These are phyloP conservation scores for Triticum turgidum DNA, from an alignment of 176 grass and related monocot genomes.

Conservation along the genomic window DNA sequence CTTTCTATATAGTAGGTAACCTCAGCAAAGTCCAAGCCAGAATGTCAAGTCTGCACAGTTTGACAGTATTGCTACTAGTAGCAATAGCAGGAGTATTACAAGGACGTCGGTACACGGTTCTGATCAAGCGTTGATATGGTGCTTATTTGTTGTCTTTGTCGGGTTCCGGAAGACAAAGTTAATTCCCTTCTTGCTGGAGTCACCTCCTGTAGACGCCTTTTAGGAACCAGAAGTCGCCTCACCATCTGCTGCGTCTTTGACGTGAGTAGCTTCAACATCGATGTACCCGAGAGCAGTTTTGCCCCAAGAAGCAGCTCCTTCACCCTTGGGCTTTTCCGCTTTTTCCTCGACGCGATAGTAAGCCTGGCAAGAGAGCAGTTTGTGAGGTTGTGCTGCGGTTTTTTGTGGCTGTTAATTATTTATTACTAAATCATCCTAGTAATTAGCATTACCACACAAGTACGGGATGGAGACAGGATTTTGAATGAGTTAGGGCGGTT, in stretches of 20 bases:
- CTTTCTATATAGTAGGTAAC: neutral
- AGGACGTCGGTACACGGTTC: neutral
- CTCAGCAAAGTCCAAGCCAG: conserved; percentile 4
- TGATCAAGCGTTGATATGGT: neutral
- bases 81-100: neutral
- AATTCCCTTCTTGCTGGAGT: conserved; percentile 26
- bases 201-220: neutral
- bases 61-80: neutral
- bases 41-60: neutral
- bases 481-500: conserved; percentile 96
- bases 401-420: neutral
- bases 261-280: neutral
- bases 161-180: conserved; percentile 1
- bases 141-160: conserved; percentile 25
- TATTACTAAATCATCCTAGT: neutral
- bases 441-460: conserved; percentile 83
- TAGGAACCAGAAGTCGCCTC: neutral
- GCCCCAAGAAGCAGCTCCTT: neutral
- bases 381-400: conserved; percentile 14
- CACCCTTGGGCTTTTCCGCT: neutral
- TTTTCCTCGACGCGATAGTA: conserved; percentile 58
- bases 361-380: conserved; percentile 39
- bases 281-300: conserved; percentile 2
- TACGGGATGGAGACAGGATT: conserved; percentile 81
- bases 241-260: neutral